phyloP scores from a whole-genome alignment of 768 basidiomycete species.

The Coprinopsis sp. region DNA sequence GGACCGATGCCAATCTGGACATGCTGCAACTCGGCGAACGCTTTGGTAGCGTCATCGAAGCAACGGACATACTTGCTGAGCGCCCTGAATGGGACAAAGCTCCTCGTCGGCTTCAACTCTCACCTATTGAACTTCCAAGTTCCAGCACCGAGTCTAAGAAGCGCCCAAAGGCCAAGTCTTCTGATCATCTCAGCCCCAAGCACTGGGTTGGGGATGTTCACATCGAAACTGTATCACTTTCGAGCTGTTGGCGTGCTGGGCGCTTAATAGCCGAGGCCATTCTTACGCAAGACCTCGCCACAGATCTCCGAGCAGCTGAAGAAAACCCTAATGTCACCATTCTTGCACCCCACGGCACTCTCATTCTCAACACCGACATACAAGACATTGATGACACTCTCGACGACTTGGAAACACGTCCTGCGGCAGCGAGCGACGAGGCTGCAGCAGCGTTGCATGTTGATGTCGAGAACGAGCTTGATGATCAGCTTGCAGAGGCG shows the following conservation, averaged over 20 bases:
- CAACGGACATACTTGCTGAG: conserved; percentile 26
- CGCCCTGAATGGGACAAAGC: conserved; percentile 32
- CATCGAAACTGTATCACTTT: conserved; percentile 19
- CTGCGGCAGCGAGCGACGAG: background rate
- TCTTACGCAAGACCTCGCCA: too few species aligned
- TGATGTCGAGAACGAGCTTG: too few species aligned
- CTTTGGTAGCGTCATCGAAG: conserved; percentile 23
- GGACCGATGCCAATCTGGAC: conserved; percentile 26
- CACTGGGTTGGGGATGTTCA: conserved; percentile 25
- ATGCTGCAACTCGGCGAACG: conserved; percentile 20
- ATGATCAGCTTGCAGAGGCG: background rate
- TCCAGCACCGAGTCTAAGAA: too few species aligned
- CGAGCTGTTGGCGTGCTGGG: conserved; percentile 29
- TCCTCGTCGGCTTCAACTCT: conserved; percentile 26
- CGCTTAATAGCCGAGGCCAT: too few species aligned
- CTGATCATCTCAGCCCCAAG: conserved; percentile 30
- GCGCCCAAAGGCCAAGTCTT: too few species aligned
- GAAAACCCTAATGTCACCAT: too few species aligned
- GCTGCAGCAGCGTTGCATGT: background rate
- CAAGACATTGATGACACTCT: too few species aligned
- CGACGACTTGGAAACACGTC: too few species aligned
- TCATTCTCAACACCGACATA: too few species aligned
- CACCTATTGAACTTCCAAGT: conserved; percentile 16
- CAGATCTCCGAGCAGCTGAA: too few species aligned
- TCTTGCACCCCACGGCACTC: too few species aligned